Evolutionary conservation across 1,284 basidiomycete species (phyloP), one percentile per base, ranked within the genome.

Genomic region (Tylopilus orsonianus): DNA sequence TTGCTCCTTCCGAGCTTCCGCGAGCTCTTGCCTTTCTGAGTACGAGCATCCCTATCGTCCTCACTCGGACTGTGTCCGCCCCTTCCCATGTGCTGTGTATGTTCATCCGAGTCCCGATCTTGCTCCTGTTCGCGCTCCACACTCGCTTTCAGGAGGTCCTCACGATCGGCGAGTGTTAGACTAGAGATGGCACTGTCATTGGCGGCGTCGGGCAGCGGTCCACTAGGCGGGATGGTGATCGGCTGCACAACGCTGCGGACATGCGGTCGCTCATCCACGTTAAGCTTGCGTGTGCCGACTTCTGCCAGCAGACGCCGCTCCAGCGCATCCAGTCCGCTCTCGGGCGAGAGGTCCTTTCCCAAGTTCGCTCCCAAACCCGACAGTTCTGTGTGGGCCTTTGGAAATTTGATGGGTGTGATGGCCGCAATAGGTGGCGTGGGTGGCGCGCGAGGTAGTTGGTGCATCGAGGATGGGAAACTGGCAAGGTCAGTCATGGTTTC

Each of bases 131-230:
- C 64, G 45, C 59, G 51, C 8, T 64, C 67, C 10, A 46, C 55
- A 12, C 56, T 45, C 14, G 41, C 38, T 36, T 45, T 54, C 44
- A 57, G 43, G 23, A 57, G 43, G 5, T 57, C 62, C 18, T 57
- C 56, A 19, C 65, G 64, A 44, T 79, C 79, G 2, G 80, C 81
- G n/a, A 88, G 72, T 12, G 83, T 83, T 54, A 88, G 64, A 59
- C 85, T 88, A 34, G 85, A 87, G 41, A 87, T 88, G 22, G 83
- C 85, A 39, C 81, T 85, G 56, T 88, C 85, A 49, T 83, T 79
- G 50, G 77, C 65, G 10, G 75, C 73, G 44, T 79, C 80, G 0
- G 20, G 49, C 27, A 65, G 62, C 47, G 70, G 60, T 35, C 61
- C 69, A 35, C 55, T 55, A 34, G 68, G 50, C 12, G 62, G 76